Base-by-base conservation (phyloP, 1,139 yeast genomes). In the Lodderomyces parapsilosis region DNA sequence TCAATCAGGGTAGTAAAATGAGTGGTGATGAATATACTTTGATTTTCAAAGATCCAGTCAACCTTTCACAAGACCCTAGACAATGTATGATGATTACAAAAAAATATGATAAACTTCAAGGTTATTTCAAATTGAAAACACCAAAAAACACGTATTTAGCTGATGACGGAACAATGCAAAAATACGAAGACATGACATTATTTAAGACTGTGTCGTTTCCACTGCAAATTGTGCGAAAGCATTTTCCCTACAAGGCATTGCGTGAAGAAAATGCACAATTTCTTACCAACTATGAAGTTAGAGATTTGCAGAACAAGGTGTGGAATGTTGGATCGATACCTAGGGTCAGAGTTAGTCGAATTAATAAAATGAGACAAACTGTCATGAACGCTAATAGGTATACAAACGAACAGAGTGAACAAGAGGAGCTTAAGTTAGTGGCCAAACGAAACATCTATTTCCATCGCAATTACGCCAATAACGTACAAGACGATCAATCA, bases 281-380 rank as follows among this genome's bases (percentile, higher is more conserved):
- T 18, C 55, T 64, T 45, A 52, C 51, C 34, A 70, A 66, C 49
- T 71, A 60, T 51, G 71, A 63, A 46, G 52, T 66, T 40, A 53
- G 58, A 19, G 71, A 65, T 45, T 56, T 59, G 15, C 52, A 56
- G 36, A 60, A 61, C 31, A 40, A 43, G 9, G 55, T 52, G 34
- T 76, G 78, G 78, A 65, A 63, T 42, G 58, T 77, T 18, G 81
- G 82, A 0, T 65, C 77, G 2, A 68, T 75, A 7, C 78, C 80
- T 1, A 56, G 74, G 38, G 66, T 65, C 18, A 51, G 56, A 46
- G 43, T 41, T 25, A 53, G 64, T 43, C 53, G 48, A 47, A 42
- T 54, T 39, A 53, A 55, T 24, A 52, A 51, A 40, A 23, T 62
- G 3, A 57, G 51, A 42, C 50, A 48, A 23, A 54, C 42, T 28